These are phyloP conservation scores for Yamadazyma membranifaciens DNA, from an alignment of 1,139 yeast genomes.

Conservation along the genomic window DNA sequence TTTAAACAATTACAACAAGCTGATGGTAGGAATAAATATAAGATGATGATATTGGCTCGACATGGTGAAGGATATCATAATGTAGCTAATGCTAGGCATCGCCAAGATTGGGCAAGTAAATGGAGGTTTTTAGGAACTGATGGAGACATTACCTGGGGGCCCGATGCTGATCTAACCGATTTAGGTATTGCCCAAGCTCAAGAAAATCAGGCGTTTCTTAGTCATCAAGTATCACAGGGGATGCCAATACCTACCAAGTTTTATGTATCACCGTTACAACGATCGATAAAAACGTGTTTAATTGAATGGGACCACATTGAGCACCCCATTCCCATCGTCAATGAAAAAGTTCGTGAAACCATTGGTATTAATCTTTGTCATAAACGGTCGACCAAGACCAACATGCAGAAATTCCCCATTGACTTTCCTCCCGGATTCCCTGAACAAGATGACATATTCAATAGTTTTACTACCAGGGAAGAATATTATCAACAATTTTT, in stretches of 20 bases:
- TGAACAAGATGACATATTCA: slow-evolving; percentile 49
- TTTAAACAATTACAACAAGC: slow-evolving; percentile 36
- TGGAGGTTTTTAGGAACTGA: slow-evolving; percentile 59
- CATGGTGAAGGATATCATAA: slow-evolving; percentile 84
- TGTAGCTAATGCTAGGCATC: slow-evolving; percentile 53
- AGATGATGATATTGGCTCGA: slow-evolving; percentile 61
- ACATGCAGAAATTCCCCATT: slow-evolving; percentile 21
- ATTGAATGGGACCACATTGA: slow-evolving; percentile 57
- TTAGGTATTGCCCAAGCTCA: slow-evolving; percentile 49
- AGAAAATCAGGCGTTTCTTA: slow-evolving; percentile 46
- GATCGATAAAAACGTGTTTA: slow-evolving; percentile 58
- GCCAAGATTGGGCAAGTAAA: slow-evolving; percentile 54
- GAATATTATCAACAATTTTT: slow-evolving; percentile 45
- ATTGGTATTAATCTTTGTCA: slow-evolving; percentile 71
- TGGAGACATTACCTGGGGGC: slow-evolving; percentile 62
- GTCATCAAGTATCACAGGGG: slow-evolving; percentile 40
- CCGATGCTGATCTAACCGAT: slow-evolving; percentile 64
- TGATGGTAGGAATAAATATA: slow-evolving; percentile 41
- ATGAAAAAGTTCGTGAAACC: slow-evolving; percentile 65
- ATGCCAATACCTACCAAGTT: slow-evolving; percentile 55
- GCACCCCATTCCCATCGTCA: slow-evolving; percentile 32
- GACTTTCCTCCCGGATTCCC: slow-evolving; percentile 44
- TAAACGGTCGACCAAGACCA: slow-evolving; percentile 43
- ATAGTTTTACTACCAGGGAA: slow-evolving; percentile 32
- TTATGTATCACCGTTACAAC: slow-evolving; percentile 63